These are phyloP conservation scores for Fraxinus americana DNA, from an alignment of 257 asterid genomes.

Conservation along the genomic window DNA sequence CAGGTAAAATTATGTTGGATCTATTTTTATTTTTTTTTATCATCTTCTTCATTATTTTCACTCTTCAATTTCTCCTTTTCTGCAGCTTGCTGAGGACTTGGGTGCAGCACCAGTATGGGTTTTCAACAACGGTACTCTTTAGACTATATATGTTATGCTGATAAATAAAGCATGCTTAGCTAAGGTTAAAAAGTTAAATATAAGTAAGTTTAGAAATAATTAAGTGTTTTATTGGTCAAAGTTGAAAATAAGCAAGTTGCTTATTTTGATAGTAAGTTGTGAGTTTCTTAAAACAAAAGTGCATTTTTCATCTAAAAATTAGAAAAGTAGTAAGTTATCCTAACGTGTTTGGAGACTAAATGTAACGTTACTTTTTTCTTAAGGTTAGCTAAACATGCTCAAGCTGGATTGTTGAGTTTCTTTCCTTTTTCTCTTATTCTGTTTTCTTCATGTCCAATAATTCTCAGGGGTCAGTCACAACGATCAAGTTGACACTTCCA, in stretches of 20 bases:
- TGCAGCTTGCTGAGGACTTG: constrained; percentile 97
- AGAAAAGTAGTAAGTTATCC: background rate
- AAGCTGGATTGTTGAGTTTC: constrained; percentile 5
- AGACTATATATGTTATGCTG: background rate
- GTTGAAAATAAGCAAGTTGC: background rate
- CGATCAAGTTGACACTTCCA: constrained; percentile 79
- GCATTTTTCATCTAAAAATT: background rate
- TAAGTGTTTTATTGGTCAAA: background rate
- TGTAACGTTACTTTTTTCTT: background rate
- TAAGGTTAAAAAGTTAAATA: background rate
- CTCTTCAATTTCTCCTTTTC: constrained; percentile 7
- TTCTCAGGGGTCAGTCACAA: constrained; percentile 88
- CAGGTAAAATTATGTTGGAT: constrained; percentile 50
- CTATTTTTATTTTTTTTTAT: background rate
- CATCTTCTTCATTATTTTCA: constrained; percentile 3
- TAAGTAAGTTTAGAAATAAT: background rate
- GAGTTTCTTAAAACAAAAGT: background rate
- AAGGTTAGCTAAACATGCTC: background rate
- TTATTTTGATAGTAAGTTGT: background rate
- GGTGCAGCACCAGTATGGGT: constrained; percentile 91
- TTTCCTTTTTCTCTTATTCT: constrained; percentile 3
- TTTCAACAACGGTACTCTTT: constrained; percentile 83
- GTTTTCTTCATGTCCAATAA: constrained; percentile 7
- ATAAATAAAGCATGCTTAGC: background rate
- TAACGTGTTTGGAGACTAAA: background rate